Evolutionary conservation across 139 green algal genomes (phyloP).

Genomic region (Micractinium sp.): DNA sequence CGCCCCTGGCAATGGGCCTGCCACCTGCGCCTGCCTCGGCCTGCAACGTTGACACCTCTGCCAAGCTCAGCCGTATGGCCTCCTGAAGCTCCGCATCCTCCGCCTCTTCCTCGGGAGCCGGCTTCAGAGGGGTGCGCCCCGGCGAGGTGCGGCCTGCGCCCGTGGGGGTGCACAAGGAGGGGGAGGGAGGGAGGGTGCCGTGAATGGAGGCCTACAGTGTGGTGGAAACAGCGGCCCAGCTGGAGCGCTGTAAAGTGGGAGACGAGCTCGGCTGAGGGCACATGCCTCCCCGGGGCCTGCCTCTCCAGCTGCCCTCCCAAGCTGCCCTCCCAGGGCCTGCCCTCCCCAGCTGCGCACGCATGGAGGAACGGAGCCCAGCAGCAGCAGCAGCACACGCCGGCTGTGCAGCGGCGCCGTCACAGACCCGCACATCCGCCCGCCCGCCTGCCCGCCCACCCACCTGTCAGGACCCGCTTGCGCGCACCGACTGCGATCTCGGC

Average conservation of each 20-base stretch:
- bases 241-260: no score
- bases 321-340: no score
- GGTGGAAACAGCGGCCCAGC: no score
- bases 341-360: background rate
- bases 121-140: background rate
- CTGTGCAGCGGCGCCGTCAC: no score
- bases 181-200: background rate
- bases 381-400: no score
- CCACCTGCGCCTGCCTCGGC: background rate
- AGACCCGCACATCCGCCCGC: no score
- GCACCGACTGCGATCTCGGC: background rate
- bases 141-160: slow-evolving; percentile 6
- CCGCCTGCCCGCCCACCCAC: background rate
- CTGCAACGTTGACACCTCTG: background rate
- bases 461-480: background rate
- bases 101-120: no score
- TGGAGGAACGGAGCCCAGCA: no score
- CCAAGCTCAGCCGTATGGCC: slow-evolving; percentile 71
- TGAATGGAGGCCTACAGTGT: background rate
- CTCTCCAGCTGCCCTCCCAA: no score
- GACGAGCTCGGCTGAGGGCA: no score
- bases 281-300: no score
- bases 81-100: slow-evolving; percentile 44
- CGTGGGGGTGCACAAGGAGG: background rate
- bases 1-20: background rate